Conservation (phyloP, 2,329 filamentous ascomycete species). For the Diplocarpon mali region DNA sequence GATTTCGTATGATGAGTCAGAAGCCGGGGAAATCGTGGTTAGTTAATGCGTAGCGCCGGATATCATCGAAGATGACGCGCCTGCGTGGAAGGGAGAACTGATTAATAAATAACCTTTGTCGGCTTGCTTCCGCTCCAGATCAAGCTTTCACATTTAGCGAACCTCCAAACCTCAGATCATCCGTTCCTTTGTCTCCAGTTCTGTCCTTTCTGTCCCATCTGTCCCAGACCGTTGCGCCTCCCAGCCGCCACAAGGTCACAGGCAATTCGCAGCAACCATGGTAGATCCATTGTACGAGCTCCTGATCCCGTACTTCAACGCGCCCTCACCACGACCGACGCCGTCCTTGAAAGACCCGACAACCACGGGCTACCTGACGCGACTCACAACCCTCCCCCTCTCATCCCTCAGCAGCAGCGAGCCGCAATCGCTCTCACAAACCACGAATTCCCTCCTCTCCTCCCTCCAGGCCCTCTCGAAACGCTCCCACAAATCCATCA, state of each 20-base stretch:
- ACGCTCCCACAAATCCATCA: conserved; percentile 75
- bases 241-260: conserved; percentile 6
- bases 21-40: too few species aligned
- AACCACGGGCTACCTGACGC: conserved; percentile 61
- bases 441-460: conserved; percentile 68
- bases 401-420: conserved; percentile 63
- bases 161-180: neutral
- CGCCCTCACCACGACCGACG: conserved; percentile 30
- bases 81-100: too few species aligned
- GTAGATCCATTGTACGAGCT: conserved; percentile 67
- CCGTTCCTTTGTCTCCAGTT: too few species aligned
- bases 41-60: too few species aligned
- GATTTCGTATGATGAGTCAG: too few species aligned
- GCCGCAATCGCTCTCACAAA: conserved; percentile 67
- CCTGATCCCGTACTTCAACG: conserved; percentile 49
- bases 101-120: conserved; percentile 1
- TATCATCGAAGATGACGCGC: too few species aligned
- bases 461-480: conserved; percentile 83
- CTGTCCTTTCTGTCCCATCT: too few species aligned
- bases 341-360: conserved; percentile 37
- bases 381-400: conserved; percentile 66
- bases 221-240: neutral
- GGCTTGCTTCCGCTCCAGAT: neutral
- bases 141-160: neutral
- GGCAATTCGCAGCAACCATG: conserved; percentile 34